phyloP scores from a whole-genome alignment of 495 filamentous ascomycete genomes.

The Penicillium bialowiezense region DNA sequence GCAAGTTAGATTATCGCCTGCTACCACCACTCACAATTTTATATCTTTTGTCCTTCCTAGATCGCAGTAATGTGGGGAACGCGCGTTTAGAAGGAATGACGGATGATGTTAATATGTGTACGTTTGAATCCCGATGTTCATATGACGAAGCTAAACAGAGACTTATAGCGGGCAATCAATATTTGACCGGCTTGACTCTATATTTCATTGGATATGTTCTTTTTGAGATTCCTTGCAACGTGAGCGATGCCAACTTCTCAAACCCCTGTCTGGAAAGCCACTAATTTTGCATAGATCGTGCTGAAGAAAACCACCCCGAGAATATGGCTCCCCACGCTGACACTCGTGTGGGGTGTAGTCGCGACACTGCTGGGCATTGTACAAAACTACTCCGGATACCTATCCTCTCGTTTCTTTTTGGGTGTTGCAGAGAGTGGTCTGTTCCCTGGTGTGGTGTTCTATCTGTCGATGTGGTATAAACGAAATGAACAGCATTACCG shows the following conservation, averaged over 20 bases:
- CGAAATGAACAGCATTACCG: slow-evolving; percentile 69
- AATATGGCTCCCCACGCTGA: slow-evolving; percentile 56
- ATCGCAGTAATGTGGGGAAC: slow-evolving; percentile 69
- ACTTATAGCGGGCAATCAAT: slow-evolving; percentile 59
- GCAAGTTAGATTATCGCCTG: slow-evolving; percentile 63
- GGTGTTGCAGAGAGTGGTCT: slow-evolving; percentile 52
- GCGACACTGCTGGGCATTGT: slow-evolving; percentile 69
- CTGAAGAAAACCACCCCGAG: slow-evolving; percentile 68
- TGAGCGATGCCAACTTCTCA: background rate
- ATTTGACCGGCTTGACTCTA: slow-evolving; percentile 66
- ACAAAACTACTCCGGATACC: slow-evolving; percentile 62
- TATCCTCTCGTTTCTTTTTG: slow-evolving; percentile 51
- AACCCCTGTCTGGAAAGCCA: background rate
- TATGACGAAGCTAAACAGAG: background rate
- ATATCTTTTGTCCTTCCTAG: slow-evolving; percentile 71
- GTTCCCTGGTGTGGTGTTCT: slow-evolving; percentile 76
- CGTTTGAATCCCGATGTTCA: slow-evolving; percentile 1
- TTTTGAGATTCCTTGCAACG: slow-evolving; percentile 70
- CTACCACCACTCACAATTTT: slow-evolving; percentile 66
- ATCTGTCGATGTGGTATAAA: slow-evolving; percentile 85
- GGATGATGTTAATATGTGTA: slow-evolving; percentile 60
- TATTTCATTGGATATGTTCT: slow-evolving; percentile 78
- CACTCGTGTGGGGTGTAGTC: slow-evolving; percentile 60
- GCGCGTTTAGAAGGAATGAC: slow-evolving; percentile 62
- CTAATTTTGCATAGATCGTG: slow-evolving; percentile 35